Base-by-base conservation (phyloP, 805 yeast species). In the Candida boleticola region DNA sequence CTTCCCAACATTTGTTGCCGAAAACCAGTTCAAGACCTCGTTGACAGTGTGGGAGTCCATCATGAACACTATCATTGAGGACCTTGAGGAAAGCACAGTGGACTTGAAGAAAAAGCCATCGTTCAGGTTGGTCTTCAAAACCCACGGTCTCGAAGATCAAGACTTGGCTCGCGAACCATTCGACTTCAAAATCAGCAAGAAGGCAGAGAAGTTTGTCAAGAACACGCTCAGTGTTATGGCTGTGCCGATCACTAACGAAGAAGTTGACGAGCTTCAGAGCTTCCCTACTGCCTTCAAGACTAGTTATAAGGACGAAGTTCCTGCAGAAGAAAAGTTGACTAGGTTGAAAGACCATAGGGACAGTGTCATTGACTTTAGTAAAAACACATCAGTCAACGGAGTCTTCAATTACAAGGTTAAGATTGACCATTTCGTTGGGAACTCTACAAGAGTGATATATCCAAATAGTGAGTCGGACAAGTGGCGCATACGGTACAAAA, bases 11-110 rank as follows among this genome's bases (percentile, higher is more conserved):
- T 52, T 55, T 39, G 71, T 85, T 38, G 96, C 92, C 0, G 80
- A 83, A 19, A 59, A 61, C 13, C 96, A 89, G 58, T 85, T 88
- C 58, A 76, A 72, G 48, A 56, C 76, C 16, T 81, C 89, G 5
- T 51, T 85, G 45, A 58, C 68, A 9, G 57, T 87, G 2, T 69
- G 85, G 64, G 57, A 63, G 36, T 54, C 52, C 19, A 39, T 70
- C 29, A 46, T 70, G 43, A 55, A 61, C 23, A 44, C 41, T 2
- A 56, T 66, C 13, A 48, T 54, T 19, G 21, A 52, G 30, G 73
- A 68, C 44, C 43, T 67, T 18, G 47, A 47, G 17, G 45, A 32
- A 17, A 32, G 43, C 18, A 35, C 9, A 6, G 32, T n/a, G 6
- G 13, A 10, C n/a, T 6, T 6, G 19, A 16, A 11, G 16, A 6